Evolutionary conservation across 1,284 basidiomycete species (phyloP).

Genomic region (Boletus smithii): DNA sequence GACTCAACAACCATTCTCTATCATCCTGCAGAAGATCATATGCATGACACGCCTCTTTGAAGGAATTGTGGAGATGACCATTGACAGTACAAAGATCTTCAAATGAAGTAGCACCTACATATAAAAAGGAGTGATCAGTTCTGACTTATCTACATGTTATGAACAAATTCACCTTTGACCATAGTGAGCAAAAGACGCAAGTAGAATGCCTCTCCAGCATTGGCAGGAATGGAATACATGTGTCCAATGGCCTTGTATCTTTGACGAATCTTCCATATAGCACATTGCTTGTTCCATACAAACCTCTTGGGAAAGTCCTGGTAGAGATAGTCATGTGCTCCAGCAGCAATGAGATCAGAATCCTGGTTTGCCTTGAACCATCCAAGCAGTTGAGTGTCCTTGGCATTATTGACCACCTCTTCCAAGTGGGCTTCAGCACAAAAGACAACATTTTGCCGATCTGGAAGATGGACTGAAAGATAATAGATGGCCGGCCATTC

Average conservation of each 20-base stretch:
- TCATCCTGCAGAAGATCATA: conserved; percentile 33
- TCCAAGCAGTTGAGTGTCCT: conserved; percentile 32
- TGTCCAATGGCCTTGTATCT: too few relatives aligned
- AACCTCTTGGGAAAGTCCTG: too few relatives aligned
- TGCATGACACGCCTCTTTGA: conserved; percentile 32
- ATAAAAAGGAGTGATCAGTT: neutral
- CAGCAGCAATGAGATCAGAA: conserved; percentile 18
- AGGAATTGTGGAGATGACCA: conserved; percentile 15
- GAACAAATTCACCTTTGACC: conserved; percentile 18
- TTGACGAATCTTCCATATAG: too few relatives aligned
- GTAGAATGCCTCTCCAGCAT: too few relatives aligned
- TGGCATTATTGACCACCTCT: conserved; percentile 18
- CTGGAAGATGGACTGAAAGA: conserved; percentile 17
- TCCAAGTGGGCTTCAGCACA: conserved; percentile 19
- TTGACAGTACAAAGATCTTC: conserved; percentile 27
- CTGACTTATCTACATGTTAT: too few relatives aligned
- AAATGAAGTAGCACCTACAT: conserved; percentile 31
- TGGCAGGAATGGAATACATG: too few relatives aligned
- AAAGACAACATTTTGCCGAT: conserved; percentile 37
- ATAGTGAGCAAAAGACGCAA: conserved; percentile 35
- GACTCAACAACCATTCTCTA: too few relatives aligned
- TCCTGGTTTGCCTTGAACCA: conserved; percentile 42
- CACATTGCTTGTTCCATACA: too few relatives aligned
- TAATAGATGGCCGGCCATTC: conserved; percentile 16
- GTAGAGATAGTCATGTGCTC: conserved; percentile 35